phyloP scores from a whole-genome alignment of 257 asterid species.

The Solanum etuberosum region DNA sequence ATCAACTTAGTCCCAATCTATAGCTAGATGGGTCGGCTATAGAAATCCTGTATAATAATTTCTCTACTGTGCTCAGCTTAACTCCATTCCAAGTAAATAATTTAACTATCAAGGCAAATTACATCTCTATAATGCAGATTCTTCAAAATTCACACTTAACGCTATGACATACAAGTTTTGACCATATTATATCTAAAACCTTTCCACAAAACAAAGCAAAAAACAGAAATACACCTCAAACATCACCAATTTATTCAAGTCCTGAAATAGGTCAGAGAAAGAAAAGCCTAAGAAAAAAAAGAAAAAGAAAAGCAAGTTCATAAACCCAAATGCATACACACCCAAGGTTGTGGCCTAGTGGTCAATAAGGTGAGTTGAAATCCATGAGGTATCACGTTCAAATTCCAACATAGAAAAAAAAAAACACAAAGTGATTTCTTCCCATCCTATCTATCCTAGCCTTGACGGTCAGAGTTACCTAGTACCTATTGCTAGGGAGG shows the following conservation, averaged over 20 bases:
- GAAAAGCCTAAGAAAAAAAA: background rate
- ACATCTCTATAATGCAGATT: background rate
- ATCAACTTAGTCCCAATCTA: background rate
- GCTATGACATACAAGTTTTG: background rate
- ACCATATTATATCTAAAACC: background rate
- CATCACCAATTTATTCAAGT: background rate
- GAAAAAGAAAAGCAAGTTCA: background rate
- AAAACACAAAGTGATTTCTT: background rate
- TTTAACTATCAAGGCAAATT: background rate
- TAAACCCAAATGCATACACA: background rate
- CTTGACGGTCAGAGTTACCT: background rate
- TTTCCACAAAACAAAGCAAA: background rate
- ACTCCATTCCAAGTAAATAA: background rate
- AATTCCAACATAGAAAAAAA: background rate
- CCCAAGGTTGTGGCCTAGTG: background rate
- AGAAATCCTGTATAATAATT: background rate
- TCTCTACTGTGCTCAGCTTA: background rate
- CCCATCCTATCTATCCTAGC: background rate
- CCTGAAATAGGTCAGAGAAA: background rate
- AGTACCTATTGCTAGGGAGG: background rate
- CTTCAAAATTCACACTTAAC: background rate
- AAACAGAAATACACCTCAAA: background rate
- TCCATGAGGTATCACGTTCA: background rate
- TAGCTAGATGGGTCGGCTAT: background rate
- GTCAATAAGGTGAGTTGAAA: background rate